Percentiles rank a stretch among this genome's conserved stretches.
Conservation (phyloP, 1,284 basidiomycete species). For the Abortiporus biennis region DNA sequence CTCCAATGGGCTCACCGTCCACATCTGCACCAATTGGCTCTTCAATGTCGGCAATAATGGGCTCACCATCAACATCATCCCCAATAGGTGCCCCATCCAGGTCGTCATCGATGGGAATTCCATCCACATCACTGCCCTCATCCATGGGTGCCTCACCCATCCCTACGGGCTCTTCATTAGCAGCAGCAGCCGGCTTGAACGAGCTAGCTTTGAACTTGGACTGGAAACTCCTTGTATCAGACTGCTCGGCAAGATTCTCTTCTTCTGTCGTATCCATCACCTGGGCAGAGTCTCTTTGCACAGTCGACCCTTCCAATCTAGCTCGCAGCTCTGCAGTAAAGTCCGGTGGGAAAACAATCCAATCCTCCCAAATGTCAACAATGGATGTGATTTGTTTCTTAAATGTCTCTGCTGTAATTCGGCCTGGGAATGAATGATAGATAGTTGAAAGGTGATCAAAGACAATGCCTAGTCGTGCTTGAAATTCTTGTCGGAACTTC, state of each 20-base stretch:
- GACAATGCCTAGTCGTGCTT: constrained; percentile 78
- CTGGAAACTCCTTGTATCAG: constrained; percentile 28
- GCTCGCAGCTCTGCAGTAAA: constrained; percentile 67
- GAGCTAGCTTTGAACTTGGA: constrained; percentile 76
- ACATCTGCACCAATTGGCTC: constrained; percentile 37
- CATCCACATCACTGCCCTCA: constrained; percentile 39
- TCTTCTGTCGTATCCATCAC: constrained; percentile 23
- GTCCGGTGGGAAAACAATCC: constrained; percentile 88
- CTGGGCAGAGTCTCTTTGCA: constrained; percentile 25
- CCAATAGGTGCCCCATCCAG: constrained; percentile 28
- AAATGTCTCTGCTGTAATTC: constrained; percentile 91
- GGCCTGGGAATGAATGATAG: constrained; percentile 86
- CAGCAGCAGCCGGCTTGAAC: constrained; percentile 59
- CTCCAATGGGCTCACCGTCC: constrained; percentile 31
- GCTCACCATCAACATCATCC: constrained; percentile 33
- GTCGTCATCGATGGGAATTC: constrained; percentile 29
- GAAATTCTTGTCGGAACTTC: constrained; percentile 92
- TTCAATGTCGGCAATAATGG: constrained; percentile 41
- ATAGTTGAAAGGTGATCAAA: constrained; percentile 94
- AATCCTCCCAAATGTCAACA: constrained; percentile 93
- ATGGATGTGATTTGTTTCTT: constrained; percentile 83
- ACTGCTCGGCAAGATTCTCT: constrained; percentile 25
- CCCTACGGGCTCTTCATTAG: constrained; percentile 30
- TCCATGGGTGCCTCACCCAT: constrained; percentile 44
- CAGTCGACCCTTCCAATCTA: constrained; percentile 61